phyloP scores from a whole-genome alignment of 352 stramenopile species.

The Pythium dissimile region DNA sequence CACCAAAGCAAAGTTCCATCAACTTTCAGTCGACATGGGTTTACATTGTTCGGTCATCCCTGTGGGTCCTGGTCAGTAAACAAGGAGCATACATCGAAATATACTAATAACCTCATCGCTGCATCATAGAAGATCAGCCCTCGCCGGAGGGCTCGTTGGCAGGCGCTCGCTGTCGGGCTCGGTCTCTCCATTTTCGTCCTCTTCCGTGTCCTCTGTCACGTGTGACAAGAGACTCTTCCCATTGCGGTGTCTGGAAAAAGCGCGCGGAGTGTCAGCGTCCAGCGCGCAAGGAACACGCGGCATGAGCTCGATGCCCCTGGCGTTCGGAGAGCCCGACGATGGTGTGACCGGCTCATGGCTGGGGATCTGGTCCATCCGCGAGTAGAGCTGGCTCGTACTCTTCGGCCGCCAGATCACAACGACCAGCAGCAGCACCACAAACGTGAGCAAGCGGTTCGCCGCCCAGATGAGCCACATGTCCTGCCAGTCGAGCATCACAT shows the following conservation, averaged over 20 bases:
- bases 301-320: constrained; percentile 51
- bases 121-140: not conserved
- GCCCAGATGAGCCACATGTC: constrained; percentile 81
- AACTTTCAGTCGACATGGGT: too few relatives aligned
- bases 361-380: constrained; percentile 78
- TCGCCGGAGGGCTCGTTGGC: not conserved
- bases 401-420: constrained; percentile 75
- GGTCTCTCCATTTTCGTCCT: not conserved
- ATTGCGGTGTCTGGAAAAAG: not conserved
- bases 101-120: too few relatives aligned
- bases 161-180: constrained; percentile 2
- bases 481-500: constrained; percentile 58
- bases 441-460: constrained; percentile 67
- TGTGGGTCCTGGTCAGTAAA: too few relatives aligned
- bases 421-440: constrained; percentile 57
- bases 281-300: constrained; percentile 50
- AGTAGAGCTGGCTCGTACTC: constrained; percentile 60
- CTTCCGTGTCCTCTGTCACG: constrained; percentile 7
- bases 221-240: not conserved
- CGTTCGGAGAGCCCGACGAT: constrained; percentile 35
- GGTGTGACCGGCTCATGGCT: constrained; percentile 56
- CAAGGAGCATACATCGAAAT: too few relatives aligned
- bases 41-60: too few relatives aligned
- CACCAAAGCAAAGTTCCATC: too few relatives aligned
- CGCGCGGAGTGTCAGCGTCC: constrained; percentile 28